Base-by-base conservation (phyloP, 345 rosid species). In the Brassica cretica region DNA sequence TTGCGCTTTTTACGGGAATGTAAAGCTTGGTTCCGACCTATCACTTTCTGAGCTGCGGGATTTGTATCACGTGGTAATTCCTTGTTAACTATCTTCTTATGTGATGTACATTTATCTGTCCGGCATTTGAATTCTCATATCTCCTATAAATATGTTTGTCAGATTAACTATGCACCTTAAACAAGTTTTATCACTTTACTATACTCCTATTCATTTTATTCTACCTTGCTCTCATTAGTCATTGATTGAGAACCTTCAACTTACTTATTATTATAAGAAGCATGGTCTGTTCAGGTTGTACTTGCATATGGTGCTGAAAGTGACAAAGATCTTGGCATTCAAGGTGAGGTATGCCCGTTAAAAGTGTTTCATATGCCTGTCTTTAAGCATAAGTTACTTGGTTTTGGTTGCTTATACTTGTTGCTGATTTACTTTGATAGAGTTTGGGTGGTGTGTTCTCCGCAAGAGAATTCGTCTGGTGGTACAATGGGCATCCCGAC, bases 221-320 rank as follows among this genome's bases (percentile, higher is more conserved):
- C 25, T 53, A 9, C 18, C 7, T 70, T 53, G 16, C 12, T 6
- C 64, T 56, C 24, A 12, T 59, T 8, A 58, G 14, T 58, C 62
- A 21, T 63, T 51, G 18, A 66, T n/a, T 51, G 16, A n/a, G 7
- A 51, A n/a, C 8, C 8, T n/a, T 51, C 56, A 12, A 53, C 71
- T 78, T 59, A 30, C 30, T 59, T 63, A 5, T 33, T 60, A 10
- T 41, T 27, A 8, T 58, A 8, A 19, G 21, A 41, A 27, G 21
- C 65, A 18, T 64, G 68, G 19, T 60, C 16, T 64, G 64, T 78
- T 70, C 87, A 95, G 99, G 99, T 95, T 73, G 94, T 93, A 41
- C 94, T 95, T 81, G 97, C 97, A 66, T 91, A 91, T 77, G 99
- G 99, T 37, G 96, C 99, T 61, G 98, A 95, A 88, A 93, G 91